Evolutionary conservation across 2,329 filamentous ascomycete genomes (phyloP), one percentile per base, ranked within the genome.

Genomic region (Colletotrichum echinochloae): DNA sequence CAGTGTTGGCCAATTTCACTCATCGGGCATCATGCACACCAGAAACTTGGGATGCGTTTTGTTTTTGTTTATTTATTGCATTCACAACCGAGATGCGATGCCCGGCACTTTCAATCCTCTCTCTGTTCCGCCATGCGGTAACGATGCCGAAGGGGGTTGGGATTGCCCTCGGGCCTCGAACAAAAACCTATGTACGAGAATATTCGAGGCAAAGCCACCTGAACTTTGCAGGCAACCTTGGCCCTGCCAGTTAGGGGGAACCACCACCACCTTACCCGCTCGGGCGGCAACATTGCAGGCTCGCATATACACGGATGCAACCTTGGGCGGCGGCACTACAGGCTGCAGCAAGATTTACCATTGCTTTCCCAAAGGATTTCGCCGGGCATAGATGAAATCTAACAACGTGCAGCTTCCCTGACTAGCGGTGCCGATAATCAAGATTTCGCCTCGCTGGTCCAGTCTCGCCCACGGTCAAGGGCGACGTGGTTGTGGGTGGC

Each of bases 151-250:
- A 51, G 18, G 30, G n/a, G 23, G 56, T n/a, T n/a, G 26, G 28
- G 26, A 28, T 59, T 51, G 57, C 35, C 33, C 12, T 62, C 54
- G 28, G 20, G 7, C 44, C 41, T 12, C 20, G 44, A 46, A 26
- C 41, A 28, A 44, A 66, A 61, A 41, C 56, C n/a, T n/a, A n/a
- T n/a, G n/a, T 51, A 61, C 35, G 56, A 49, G 26, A 44, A 57
- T 51, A 60, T 35, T 60, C 41, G 30, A 44, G 41, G 63, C 59
- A 63, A 71, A 46, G 57, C 68, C 64, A 71, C 68, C 68, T 68
- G 68, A 68, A 71, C 44, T 62, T 62, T 64, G 63, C 67, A 70
- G 63, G 23, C 56, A 28, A 57, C 63, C 67, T 56, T 46, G 67
- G 63, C 51, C 56, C 33, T 66, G 63, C 41, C 41, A n/a, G n/a